A percentile compares a stretch with the other conserved stretches of the same genome.
Conservation (phyloP, 495 filamentous ascomycete genomes). For the Penicillium fimorum region DNA sequence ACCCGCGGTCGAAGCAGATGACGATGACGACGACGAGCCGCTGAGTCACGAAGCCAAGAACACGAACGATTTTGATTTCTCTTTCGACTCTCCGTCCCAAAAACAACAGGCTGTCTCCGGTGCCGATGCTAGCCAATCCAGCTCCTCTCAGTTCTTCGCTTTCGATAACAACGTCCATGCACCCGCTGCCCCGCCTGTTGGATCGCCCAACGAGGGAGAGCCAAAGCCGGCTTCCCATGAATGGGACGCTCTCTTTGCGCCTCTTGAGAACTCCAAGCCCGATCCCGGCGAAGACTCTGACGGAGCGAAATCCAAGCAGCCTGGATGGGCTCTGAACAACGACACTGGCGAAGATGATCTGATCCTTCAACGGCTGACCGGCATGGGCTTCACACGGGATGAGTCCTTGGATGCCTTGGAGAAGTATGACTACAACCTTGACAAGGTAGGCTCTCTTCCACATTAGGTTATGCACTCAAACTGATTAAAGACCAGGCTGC, state of each 20-base stretch:
- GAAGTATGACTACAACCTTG: slow-evolving; percentile 92
- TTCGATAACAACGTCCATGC: slow-evolving; percentile 54
- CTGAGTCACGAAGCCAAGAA: slow-evolving; percentile 41
- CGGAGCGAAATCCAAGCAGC: slow-evolving; percentile 37
- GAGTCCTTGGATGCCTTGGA: slow-evolving; percentile 83
- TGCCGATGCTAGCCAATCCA: slow-evolving; percentile 18
- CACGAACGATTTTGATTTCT: slow-evolving; percentile 67
- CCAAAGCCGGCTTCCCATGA: slow-evolving; percentile 57
- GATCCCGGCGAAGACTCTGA: slow-evolving; percentile 28
- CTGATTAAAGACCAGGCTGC: slow-evolving; percentile 32
- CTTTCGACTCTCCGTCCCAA: slow-evolving; percentile 54
- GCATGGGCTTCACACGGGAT: slow-evolving; percentile 82
- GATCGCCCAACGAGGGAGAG: slow-evolving; percentile 30
- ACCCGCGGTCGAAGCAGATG: slow-evolving; percentile 71
- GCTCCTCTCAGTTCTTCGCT: slow-evolving; percentile 41
- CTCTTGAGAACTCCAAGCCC: slow-evolving; percentile 60
- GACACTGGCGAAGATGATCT: slow-evolving; percentile 85
- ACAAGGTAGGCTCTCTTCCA: slow-evolving; percentile 67
- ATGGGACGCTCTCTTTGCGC: slow-evolving; percentile 94
- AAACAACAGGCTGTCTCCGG: slow-evolving; percentile 24
- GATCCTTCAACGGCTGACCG: slow-evolving; percentile 83
- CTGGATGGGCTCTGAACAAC: slow-evolving; percentile 67
- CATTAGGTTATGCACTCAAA: not conserved
- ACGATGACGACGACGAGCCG: slow-evolving; percentile 67
- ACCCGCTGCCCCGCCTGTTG: slow-evolving; percentile 24